Conservation (phyloP, 768 basidiomycete species). For the Hygrophorus pudorinus region DNA sequence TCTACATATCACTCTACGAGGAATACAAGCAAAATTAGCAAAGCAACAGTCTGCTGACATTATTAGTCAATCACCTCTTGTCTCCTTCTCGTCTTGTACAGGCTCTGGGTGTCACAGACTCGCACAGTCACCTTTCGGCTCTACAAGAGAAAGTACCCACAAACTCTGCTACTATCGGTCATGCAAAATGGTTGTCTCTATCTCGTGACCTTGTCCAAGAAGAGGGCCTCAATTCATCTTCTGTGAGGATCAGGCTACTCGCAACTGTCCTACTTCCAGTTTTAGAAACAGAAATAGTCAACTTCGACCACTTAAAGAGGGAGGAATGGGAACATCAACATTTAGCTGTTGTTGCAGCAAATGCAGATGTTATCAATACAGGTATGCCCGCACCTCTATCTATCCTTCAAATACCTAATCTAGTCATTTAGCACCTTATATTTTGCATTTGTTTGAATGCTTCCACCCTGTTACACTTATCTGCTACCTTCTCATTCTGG, state of each 20-base stretch:
- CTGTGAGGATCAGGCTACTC: background rate
- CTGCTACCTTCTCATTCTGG: conserved; percentile 3
- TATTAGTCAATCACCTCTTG: background rate
- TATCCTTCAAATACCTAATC: background rate
- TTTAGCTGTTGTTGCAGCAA: background rate
- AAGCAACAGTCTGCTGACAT: conserved; percentile 1
- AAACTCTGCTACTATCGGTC: background rate
- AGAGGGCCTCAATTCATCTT: background rate
- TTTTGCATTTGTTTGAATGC: background rate
- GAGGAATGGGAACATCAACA: conserved; percentile 3
- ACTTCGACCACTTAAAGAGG: background rate
- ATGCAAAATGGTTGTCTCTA: background rate
- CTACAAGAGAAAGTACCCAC: background rate
- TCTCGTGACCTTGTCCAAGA: background rate
- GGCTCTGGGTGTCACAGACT: too few relatives aligned
- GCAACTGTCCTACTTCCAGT: background rate
- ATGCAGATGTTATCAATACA: background rate
- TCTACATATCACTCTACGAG: too few relatives aligned
- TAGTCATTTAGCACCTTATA: background rate
- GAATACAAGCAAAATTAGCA: background rate
- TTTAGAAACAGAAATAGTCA: background rate
- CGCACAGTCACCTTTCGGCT: too few relatives aligned
- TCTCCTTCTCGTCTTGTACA: background rate
- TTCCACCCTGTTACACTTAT: conserved; percentile 4
- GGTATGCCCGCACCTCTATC: background rate